Evolutionary conservation across 2,329 filamentous ascomycete species (phyloP), one percentile per base, ranked within the genome.

Genomic region (Chaetomiaceae sp.): DNA sequence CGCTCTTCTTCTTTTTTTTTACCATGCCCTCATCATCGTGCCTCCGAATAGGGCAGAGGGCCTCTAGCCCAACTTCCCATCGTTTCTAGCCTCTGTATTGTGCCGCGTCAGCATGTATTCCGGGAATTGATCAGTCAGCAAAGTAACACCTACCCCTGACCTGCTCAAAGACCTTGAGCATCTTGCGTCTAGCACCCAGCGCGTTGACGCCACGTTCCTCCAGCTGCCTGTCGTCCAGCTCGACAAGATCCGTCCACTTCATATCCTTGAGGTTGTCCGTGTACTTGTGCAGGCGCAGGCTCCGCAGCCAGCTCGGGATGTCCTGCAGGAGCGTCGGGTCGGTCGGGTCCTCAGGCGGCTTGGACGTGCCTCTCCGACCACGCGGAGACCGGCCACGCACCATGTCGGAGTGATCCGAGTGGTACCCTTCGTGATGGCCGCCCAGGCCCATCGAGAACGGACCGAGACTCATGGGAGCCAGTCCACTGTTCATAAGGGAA

Each of bases 131-230:
- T 31, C 25, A 10, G n/a, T 13, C 30, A 27, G 12, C 25, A 27
- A 27, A 10, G 4, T 13, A 16, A n/a, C 4, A 62, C 72, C 57
- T 71, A 83, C 82, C 87, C 71, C 83, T 89, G 64, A 97, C 92
- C 74, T 96, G 91, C 63, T 97, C 93, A 70, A 97, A 97, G 50
- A 97, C 93, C 82, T 99, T 99, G 55, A 99, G 75, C 89, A 99
- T 95, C 80, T 99, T 99, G 67, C 92, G 87, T 60, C 93, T 79
- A 16, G 93, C 93, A 62, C 93, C 93, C 50, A 97, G 79, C 48
- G 93, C 93, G 68, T 96, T 96, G 27, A 99, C 93, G 44, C 93
- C 93, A 46, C 89, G 86, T 21, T 89, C 87, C 71, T 97, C 92
- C 57, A 99, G 75, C 43, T 89, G 91, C 65, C 91, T 91, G 61